These are phyloP conservation scores for Ophiosphaerella herpotricha DNA, from an alignment of 2,329 filamentous ascomycete species.

Conservation along the genomic window DNA sequence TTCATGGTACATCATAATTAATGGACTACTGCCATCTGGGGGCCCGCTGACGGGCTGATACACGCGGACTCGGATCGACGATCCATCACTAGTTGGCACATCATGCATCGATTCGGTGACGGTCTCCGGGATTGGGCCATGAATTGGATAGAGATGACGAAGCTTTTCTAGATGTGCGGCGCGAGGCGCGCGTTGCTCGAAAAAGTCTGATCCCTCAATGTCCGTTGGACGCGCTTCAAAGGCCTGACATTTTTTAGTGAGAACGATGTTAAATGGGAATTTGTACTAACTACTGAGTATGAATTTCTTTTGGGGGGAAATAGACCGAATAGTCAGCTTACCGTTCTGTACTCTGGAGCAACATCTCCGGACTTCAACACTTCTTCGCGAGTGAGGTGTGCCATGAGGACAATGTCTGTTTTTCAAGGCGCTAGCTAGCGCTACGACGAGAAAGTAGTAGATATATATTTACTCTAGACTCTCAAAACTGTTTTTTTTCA, in stretches of 20 bases:
- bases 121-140: conserved; percentile 34
- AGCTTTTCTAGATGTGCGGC: conserved; percentile 34
- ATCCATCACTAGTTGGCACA: conserved; percentile 30
- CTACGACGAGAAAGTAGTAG: no score
- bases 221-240: conserved; percentile 29
- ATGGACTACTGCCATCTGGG: conserved; percentile 27
- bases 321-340: conserved; percentile 2
- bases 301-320: no score
- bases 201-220: conserved; percentile 22
- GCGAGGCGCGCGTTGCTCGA: conserved; percentile 22
- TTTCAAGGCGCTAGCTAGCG: no score
- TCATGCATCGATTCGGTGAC: conserved; percentile 35
- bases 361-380: conserved; percentile 26
- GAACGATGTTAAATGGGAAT: not conserved
- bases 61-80: conserved; percentile 28
- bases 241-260: conserved; percentile 14
- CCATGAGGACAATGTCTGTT: conserved; percentile 16
- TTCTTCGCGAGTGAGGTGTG: conserved; percentile 33
- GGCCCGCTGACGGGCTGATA: conserved; percentile 31
- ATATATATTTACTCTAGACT: no score
- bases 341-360: conserved; percentile 25
- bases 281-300: no score
- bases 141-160: conserved; percentile 37
- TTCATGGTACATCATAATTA: conserved; percentile 48
- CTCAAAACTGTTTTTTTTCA: no score